These are phyloP conservation scores for Botrytis tulipae DNA, from an alignment of 2,329 filamentous ascomycete species.

Conservation along the genomic window DNA sequence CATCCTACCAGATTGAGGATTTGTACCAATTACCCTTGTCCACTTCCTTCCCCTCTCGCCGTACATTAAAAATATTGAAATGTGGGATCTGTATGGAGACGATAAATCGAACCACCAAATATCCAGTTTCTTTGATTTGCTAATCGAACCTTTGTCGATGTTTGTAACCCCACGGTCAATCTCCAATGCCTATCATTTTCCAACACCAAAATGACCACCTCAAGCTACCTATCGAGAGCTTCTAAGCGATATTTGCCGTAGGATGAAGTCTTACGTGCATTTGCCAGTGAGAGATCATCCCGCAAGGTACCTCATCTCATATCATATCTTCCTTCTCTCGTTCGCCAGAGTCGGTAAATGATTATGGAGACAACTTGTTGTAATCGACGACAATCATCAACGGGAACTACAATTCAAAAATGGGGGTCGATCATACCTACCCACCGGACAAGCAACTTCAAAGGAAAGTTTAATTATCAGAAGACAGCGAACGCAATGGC, in stretches of 20 bases:
- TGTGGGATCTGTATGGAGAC: background rate
- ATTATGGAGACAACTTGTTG: background rate
- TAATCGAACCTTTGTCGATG: background rate
- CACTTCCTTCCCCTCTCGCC: background rate
- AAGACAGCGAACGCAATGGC: background rate
- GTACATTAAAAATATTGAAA: background rate
- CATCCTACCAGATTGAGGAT: background rate
- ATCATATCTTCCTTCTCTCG: background rate
- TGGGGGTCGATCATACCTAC: background rate
- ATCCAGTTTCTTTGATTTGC: background rate
- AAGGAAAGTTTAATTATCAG: background rate
- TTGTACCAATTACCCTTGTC: background rate
- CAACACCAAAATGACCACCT: background rate
- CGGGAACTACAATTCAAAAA: background rate
- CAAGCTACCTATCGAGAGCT: background rate
- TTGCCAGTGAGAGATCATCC: constrained; percentile 1
- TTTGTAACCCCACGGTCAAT: too few species aligned
- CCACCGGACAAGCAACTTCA: background rate
- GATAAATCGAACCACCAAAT: background rate
- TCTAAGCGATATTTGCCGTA: constrained; percentile 2
- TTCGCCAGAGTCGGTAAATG: background rate
- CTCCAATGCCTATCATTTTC: background rate
- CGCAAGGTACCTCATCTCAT: background rate
- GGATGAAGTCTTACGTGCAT: constrained; percentile 16
- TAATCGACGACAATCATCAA: background rate